Conservation (phyloP, 2,329 filamentous ascomycete genomes). For the Fusarium transvaalense region DNA sequence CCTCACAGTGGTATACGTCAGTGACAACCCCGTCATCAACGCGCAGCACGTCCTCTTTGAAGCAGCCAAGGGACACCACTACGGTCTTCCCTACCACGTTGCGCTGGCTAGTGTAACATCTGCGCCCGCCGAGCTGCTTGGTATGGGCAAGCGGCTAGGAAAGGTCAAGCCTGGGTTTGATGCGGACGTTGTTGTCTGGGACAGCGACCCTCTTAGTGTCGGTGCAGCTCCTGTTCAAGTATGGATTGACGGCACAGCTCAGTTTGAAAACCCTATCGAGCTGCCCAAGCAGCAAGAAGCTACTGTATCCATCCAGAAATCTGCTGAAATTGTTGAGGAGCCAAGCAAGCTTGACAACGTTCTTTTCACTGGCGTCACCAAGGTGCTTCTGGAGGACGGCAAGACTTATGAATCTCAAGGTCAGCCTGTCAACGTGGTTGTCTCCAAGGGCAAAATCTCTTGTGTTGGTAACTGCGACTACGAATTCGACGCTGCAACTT, state of each 20-base stretch:
- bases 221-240: constrained; percentile 71
- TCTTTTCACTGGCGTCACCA: constrained; percentile 69
- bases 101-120: constrained; percentile 70
- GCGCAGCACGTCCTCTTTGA: constrained; percentile 78
- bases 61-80: constrained; percentile 70
- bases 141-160: constrained; percentile 68
- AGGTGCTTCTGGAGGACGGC: constrained; percentile 62
- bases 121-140: constrained; percentile 69
- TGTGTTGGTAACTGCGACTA: constrained; percentile 67
- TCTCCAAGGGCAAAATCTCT: constrained; percentile 65
- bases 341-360: constrained; percentile 56
- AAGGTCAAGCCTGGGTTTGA: constrained; percentile 73
- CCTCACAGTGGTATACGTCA: constrained; percentile 76
- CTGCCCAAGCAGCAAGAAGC: constrained; percentile 62
- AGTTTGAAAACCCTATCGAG: constrained; percentile 65
- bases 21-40: constrained; percentile 77
- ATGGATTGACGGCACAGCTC: constrained; percentile 72
- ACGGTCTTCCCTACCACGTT: constrained; percentile 71
- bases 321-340: constrained; percentile 59
- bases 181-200: constrained; percentile 72
- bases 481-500: constrained; percentile 57
- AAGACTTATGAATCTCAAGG: constrained; percentile 52
- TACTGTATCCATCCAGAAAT: constrained; percentile 56
- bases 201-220: constrained; percentile 71
- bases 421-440: constrained; percentile 61